Percentiles rank a stretch among this genome's conserved stretches.
phyloP scores from a whole-genome alignment of 208 protist genomes.

The Crithidia brevicula region DNA sequence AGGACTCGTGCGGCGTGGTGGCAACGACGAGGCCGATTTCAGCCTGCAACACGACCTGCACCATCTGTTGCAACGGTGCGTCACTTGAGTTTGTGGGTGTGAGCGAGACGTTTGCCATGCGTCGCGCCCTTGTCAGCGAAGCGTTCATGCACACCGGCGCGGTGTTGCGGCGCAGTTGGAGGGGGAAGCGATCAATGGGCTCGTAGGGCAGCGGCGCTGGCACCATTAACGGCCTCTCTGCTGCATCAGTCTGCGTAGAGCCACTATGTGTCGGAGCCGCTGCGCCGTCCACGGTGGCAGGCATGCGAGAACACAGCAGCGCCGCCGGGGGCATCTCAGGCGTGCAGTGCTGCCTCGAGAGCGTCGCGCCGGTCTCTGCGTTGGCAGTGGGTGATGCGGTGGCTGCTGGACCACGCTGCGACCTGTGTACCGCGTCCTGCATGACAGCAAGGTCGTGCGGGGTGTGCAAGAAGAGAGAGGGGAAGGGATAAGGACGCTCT shows the following conservation, averaged over 20 bases:
- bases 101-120: conserved; percentile 21
- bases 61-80: conserved; percentile 18
- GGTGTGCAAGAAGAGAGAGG: conserved; percentile 61
- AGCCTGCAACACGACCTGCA: conserved; percentile 30
- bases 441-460: conserved; percentile 22
- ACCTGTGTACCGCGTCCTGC: neutral
- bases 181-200: neutral
- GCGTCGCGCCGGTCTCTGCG: neutral
- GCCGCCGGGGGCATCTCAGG: neutral
- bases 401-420: neutral
- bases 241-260: conserved; percentile 1
- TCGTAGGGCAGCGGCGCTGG: conserved; percentile 46
- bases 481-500: conserved; percentile 43
- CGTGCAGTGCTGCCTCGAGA: conserved; percentile 20
- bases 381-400: neutral
- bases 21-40: conserved; percentile 17
- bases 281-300: too few relatives aligned
- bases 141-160: conserved; percentile 1
- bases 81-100: neutral
- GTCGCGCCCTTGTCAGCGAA: conserved; percentile 9
- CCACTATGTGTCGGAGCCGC: too few relatives aligned
- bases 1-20: neutral
- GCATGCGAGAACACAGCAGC: too few relatives aligned
- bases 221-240: conserved; percentile 13
- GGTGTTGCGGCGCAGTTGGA: conserved; percentile 1